Base-by-base conservation (phyloP, 177 flowering plant species). In the Vitis hybrid region DNA sequence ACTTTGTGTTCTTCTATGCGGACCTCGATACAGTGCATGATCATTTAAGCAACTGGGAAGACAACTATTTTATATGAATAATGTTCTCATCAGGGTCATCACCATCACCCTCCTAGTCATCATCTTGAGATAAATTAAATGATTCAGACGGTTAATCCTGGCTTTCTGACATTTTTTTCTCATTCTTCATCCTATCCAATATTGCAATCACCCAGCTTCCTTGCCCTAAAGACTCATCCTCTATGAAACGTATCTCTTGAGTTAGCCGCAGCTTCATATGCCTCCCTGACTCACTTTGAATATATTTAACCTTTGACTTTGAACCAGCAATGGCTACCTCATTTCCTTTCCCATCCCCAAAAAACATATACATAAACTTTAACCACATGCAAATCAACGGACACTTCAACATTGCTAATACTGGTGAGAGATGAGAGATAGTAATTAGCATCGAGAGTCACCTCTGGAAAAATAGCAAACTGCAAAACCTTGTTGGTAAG, bases 161-260 rank as follows among this genome's bases (percentile, higher is more conserved):
- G 72, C 26, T 50, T 45, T 55, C 77, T 19, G 72, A 64, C 17
- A 4, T 61, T 62, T 71, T 71, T 74, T 82, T 82, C 75, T 91
- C 92, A 68, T 83, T 79, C 80, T 94, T 91, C 61, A 94, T 67
- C 79, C 70, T 86, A 78, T 94, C 98, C 78, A 94, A 76, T 68
- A 94, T 92, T 56, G 91, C 94, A 75, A 92, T 87, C 48, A 94
- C 98, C 98, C 91, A 85, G 93, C 94, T 91, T 83, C 93, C 97
- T 73, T 94, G 76, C 75, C 90, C 97, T 62, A 86, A 52, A 65
- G 99, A 86, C 62, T 91, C 97, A 68, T 95, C 99, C 80, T 91
- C 97, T 10, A 93, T 79, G 68, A 95, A 93, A 17, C 97, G 91
- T 67, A 95, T 77, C 79, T 95, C 96, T 32, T 98, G 99, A 72